Conservation (phyloP, 306 rosid genomes). For the Gastrolobium villosum region DNA sequence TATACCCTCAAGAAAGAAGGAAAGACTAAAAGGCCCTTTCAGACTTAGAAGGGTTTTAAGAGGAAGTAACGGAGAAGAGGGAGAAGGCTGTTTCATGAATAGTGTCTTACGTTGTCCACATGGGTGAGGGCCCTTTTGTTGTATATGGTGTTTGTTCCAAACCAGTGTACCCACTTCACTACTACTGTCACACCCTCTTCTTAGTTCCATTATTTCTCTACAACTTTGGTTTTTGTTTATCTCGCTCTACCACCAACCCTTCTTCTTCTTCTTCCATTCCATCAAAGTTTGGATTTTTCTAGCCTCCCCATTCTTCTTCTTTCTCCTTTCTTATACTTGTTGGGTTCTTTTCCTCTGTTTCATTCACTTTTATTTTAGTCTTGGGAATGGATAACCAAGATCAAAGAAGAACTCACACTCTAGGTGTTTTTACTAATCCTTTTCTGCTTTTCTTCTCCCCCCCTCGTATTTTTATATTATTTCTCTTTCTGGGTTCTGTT, state of each 20-base stretch:
- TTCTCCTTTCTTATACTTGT: background rate
- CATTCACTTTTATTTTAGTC: constrained; percentile 29
- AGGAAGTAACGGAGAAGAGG: background rate
- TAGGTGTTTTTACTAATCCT: constrained; percentile 41
- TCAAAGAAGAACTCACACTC: constrained; percentile 45
- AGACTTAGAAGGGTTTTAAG: background rate
- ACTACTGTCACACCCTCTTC: background rate
- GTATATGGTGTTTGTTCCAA: constrained; percentile 23
- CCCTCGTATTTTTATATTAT: background rate
- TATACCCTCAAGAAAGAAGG: background rate
- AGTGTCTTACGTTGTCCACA: constrained; percentile 41
- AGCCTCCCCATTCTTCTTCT: background rate
- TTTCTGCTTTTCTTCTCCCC: background rate
- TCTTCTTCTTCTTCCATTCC: constrained; percentile 1
- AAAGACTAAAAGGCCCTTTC: background rate
- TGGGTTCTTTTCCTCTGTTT: constrained; percentile 33
- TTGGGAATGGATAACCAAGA: constrained; percentile 49
- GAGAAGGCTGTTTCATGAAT: constrained; percentile 21
- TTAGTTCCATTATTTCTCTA: background rate
- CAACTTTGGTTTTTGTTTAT: background rate
- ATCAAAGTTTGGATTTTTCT: constrained; percentile 5
- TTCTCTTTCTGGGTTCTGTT: constrained; percentile 27
- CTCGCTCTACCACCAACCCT: background rate
- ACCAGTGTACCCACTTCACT: constrained; percentile 24
- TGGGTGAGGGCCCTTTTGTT: constrained; percentile 44